A percentile compares a stretch with the other conserved stretches of the same genome.
Conservation (phyloP, 495 filamentous ascomycete genomes). For the Peziza echinospora region DNA sequence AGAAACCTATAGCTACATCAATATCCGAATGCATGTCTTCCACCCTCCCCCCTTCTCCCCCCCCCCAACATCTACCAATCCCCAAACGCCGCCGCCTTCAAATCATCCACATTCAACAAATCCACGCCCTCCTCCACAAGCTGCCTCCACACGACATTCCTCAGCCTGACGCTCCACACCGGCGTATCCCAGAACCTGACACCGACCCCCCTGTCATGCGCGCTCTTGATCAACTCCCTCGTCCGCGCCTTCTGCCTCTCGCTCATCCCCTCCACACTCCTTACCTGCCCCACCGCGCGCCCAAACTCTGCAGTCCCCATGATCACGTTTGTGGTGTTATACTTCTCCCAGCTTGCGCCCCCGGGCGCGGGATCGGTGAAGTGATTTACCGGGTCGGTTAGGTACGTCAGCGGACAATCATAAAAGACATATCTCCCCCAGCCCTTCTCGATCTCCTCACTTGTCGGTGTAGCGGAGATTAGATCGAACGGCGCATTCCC, state of each 20-base stretch:
- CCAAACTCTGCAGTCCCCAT: conserved; percentile 22
- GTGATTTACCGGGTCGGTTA: no score
- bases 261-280: conserved; percentile 24
- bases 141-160: conserved; percentile 54
- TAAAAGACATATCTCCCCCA: conserved; percentile 42
- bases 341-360: conserved; percentile 22
- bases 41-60: no score
- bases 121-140: conserved; percentile 50
- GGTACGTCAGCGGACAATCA: conserved; percentile 38
- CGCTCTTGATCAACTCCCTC: conserved; percentile 41
- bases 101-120: conserved; percentile 59
- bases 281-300: conserved; percentile 25
- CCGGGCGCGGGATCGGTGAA: no score
- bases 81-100: conserved; percentile 29
- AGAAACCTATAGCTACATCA: no score
- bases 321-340: conserved; percentile 16
- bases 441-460: conserved; percentile 23
- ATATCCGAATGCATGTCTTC: no score
- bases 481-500: conserved; percentile 52
- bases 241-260: conserved; percentile 36
- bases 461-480: conserved; percentile 10
- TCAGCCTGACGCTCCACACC: conserved; percentile 47
- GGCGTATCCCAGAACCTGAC: conserved; percentile 66
- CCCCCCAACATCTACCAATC: background rate
- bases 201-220: conserved; percentile 46